A percentile compares a stretch with the other conserved stretches of the same genome.
These are phyloP conservation scores for Mortierella sp. DNA, from an alignment of 371 early-diverging fungal genomes.

Conservation along the genomic window DNA sequence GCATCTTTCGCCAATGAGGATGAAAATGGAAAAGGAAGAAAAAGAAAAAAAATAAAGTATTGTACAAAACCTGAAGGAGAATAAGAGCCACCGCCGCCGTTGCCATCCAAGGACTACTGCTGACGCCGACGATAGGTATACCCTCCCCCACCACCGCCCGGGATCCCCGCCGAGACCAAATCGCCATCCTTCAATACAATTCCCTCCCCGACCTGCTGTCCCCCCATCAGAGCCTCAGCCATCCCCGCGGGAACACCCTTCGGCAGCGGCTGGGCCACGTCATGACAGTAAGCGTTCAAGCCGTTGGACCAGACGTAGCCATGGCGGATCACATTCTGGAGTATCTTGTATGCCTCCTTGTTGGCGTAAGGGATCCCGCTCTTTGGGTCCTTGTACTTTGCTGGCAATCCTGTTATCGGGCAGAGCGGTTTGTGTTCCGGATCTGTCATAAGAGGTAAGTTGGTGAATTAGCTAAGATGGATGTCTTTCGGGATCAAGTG, in stretches of 20 bases:
- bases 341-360: slow-evolving; percentile 67
- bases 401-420: slow-evolving; percentile 77
- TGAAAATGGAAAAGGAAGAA: not conserved
- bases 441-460: slow-evolving; percentile 30
- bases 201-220: slow-evolving; percentile 45
- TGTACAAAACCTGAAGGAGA: not conserved
- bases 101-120: slow-evolving; percentile 10
- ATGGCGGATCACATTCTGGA: slow-evolving; percentile 59
- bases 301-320: slow-evolving; percentile 57
- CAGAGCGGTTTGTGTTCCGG: slow-evolving; percentile 62
- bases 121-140: slow-evolving; percentile 50
- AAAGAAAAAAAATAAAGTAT: not conserved
- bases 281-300: slow-evolving; percentile 55
- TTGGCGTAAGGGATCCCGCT: slow-evolving; percentile 77
- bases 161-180: slow-evolving; percentile 40
- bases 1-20: not conserved
- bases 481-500: not conserved
- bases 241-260: slow-evolving; percentile 54
- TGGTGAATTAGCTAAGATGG: not conserved
- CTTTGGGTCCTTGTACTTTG: slow-evolving; percentile 74
- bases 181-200: slow-evolving; percentile 56
- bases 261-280: slow-evolving; percentile 50
- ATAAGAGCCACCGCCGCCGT: not conserved
- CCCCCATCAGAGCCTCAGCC: slow-evolving; percentile 53
- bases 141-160: slow-evolving; percentile 53